A percentile compares a stretch with the other conserved stretches of the same genome.
These are phyloP conservation scores for Salinomyces thailandicus DNA, from an alignment of 2,329 filamentous ascomycete species.

Conservation along the genomic window DNA sequence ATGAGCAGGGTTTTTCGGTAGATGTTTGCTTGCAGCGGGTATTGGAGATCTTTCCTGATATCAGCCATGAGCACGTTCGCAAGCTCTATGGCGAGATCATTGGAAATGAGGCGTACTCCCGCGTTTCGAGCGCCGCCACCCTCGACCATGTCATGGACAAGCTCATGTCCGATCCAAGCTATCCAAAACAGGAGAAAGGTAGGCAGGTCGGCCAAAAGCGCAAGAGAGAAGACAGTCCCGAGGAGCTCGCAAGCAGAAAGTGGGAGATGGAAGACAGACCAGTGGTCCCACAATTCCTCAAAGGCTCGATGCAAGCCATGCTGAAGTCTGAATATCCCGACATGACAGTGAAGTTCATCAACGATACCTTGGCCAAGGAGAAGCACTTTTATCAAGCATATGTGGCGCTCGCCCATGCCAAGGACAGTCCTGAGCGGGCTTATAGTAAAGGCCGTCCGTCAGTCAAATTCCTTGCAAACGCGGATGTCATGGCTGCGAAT, in stretches of 20 bases:
- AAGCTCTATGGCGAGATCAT: slow-evolving; percentile 15
- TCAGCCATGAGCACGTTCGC: slow-evolving; percentile 22
- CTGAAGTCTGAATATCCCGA: slow-evolving; percentile 34
- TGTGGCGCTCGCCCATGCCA: slow-evolving; percentile 20
- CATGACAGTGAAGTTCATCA: slow-evolving; percentile 29
- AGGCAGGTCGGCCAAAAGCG: slow-evolving; percentile 17
- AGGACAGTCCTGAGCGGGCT: slow-evolving; percentile 2
- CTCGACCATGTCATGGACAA: slow-evolving; percentile 22
- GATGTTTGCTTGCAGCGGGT: slow-evolving; percentile 20
- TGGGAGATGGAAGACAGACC: slow-evolving; percentile 17
- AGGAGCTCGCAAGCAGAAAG: slow-evolving; percentile 12
- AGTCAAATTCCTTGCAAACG: slow-evolving; percentile 7
- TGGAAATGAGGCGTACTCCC: slow-evolving; percentile 4
- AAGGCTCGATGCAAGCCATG: slow-evolving; percentile 15
- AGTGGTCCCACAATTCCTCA: slow-evolving; percentile 5
- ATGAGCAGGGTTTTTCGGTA: slow-evolving; percentile 7
- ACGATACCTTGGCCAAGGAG: slow-evolving; percentile 17
- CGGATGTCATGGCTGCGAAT: slow-evolving; percentile 17
- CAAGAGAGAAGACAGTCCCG: slow-evolving; percentile 19
- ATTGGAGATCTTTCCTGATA: slow-evolving; percentile 25
- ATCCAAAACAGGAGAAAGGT: slow-evolving; percentile 22
- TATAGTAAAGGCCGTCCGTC: slow-evolving; percentile 14
- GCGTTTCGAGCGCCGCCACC: slow-evolving; percentile 9
- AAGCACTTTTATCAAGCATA: slow-evolving; percentile 32
- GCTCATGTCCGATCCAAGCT: slow-evolving; percentile 16